Conservation (phyloP, 768 basidiomycete species). For the Suillus spraguei region DNA sequence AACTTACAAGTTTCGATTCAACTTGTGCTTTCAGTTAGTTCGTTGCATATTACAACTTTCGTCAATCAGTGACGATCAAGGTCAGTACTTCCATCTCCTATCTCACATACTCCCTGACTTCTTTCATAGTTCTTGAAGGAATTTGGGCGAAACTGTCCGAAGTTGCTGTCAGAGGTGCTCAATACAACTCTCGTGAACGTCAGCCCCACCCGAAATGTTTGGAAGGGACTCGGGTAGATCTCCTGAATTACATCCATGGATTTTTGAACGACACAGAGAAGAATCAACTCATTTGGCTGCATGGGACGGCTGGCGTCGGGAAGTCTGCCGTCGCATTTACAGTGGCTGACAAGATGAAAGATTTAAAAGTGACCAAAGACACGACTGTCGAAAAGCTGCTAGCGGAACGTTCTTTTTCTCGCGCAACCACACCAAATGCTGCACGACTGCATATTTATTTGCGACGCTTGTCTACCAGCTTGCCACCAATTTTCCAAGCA, state of each 20-base stretch:
- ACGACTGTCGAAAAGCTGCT: neutral
- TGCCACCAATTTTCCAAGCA: neutral
- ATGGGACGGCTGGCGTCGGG: no score
- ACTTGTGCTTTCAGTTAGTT: no score
- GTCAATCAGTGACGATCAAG: neutral
- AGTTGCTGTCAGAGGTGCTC: neutral
- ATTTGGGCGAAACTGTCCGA: neutral
- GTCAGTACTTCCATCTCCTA: neutral
- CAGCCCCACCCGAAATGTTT: constrained; percentile 1
- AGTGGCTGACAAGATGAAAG: neutral
- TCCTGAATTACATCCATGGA: no score
- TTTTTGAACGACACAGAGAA: no score
- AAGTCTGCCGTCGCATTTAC: no score
- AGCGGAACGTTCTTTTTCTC: constrained; percentile 1
- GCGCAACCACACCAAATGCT: neutral
- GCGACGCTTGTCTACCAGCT: neutral
- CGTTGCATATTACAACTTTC: neutral
- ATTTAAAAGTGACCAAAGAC: neutral
- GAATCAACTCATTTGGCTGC: no score
- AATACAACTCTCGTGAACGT: neutral
- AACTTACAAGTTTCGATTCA: no score
- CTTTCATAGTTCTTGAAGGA: neutral
- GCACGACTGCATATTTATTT: neutral
- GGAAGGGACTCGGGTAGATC: neutral
- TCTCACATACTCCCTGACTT: neutral